Evolutionary conservation across 202 grass and related monocot genomes (phyloP).

Genomic region (Schoenoplectus tabernaemontani): DNA sequence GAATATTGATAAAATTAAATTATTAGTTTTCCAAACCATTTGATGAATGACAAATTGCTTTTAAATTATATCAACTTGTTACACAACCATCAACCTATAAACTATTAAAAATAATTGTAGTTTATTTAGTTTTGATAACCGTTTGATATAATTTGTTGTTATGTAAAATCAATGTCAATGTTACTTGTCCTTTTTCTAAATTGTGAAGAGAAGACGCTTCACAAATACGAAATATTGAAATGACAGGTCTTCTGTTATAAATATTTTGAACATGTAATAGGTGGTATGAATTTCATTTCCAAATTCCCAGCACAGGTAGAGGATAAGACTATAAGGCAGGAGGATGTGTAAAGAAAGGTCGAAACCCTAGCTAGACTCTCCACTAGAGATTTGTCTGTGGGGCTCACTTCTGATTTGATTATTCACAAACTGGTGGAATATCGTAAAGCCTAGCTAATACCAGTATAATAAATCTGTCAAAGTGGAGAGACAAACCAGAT

Average conservation of each 20-base stretch:
- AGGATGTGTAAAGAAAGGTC: constrained; percentile 20
- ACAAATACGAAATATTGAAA: neutral
- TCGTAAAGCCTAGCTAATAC: neutral
- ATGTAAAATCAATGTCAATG: neutral
- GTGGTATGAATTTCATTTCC: neutral
- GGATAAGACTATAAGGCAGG: constrained; percentile 15
- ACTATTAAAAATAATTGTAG: no score
- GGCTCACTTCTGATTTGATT: neutral
- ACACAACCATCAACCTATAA: neutral
- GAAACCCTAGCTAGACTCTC: neutral
- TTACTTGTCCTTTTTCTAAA: neutral
- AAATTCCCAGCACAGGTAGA: no score
- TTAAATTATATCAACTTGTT: neutral
- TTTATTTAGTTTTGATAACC: no score
- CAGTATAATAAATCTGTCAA: neutral
- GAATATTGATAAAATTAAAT: no score
- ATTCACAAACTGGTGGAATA: neutral
- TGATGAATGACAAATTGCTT: no score
- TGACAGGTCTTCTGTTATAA: no score
- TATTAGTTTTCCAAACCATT: no score
- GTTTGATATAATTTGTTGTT: neutral
- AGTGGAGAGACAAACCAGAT: neutral
- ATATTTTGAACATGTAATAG: neutral
- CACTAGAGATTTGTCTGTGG: constrained; percentile 9
- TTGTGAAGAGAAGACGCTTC: neutral